These are phyloP conservation scores for Pichia sp. DNA, from an alignment of 1,139 yeast genomes.

Conservation along the genomic window DNA sequence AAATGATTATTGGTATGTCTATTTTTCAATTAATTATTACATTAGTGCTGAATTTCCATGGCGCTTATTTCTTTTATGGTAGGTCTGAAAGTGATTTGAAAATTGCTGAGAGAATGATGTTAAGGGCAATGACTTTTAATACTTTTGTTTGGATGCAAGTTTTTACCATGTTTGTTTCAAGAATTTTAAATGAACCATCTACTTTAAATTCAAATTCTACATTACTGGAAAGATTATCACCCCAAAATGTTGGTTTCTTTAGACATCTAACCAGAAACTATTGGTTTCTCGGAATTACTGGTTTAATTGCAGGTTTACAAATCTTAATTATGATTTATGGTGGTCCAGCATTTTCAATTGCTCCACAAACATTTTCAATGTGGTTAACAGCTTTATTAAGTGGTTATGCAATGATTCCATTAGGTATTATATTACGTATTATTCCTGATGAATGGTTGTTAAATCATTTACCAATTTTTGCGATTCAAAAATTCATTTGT, in stretches of 20 bases:
- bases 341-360: slow-evolving; percentile 87
- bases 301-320: slow-evolving; percentile 77
- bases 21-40: slow-evolving; percentile 71
- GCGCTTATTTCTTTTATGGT: slow-evolving; percentile 54
- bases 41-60: slow-evolving; percentile 74
- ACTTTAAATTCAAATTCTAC: slow-evolving; percentile 55
- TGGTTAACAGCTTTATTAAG: slow-evolving; percentile 88
- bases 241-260: slow-evolving; percentile 68
- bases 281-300: slow-evolving; percentile 69
- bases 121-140: slow-evolving; percentile 85
- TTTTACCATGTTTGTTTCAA: slow-evolving; percentile 84
- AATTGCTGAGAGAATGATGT: slow-evolving; percentile 47
- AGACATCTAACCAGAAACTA: slow-evolving; percentile 75
- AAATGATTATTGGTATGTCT: slow-evolving; percentile 92
- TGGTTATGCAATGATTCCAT: slow-evolving; percentile 78
- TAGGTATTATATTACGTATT: slow-evolving; percentile 67
- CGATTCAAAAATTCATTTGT: slow-evolving; percentile 46
- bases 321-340: slow-evolving; percentile 92
- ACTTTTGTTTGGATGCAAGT: slow-evolving; percentile 97
- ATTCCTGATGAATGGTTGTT: slow-evolving; percentile 79
- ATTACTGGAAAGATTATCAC: slow-evolving; percentile 52
- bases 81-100: slow-evolving; percentile 27
- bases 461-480: slow-evolving; percentile 59
- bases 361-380: slow-evolving; percentile 70
- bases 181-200: slow-evolving; percentile 72